These are phyloP conservation scores for Circinella minor DNA, from an alignment of 371 early-diverging fungal species.

Conservation along the genomic window DNA sequence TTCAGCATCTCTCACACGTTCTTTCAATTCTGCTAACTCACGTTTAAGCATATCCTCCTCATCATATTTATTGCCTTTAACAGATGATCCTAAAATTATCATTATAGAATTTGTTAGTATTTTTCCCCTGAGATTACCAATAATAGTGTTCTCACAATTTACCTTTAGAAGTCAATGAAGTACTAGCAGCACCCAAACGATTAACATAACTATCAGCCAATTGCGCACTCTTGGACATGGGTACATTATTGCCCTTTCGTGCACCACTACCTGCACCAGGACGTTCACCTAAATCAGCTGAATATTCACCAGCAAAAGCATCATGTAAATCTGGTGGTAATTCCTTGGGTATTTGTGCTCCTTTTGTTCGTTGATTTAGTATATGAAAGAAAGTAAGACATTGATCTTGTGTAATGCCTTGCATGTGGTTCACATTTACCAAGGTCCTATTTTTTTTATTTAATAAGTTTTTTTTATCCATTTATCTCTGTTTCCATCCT, in stretches of 20 bases:
- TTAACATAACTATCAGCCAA: slow-evolving; percentile 58
- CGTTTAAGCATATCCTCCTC: slow-evolving; percentile 54
- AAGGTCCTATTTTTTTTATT: slow-evolving; percentile 45
- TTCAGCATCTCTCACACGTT: slow-evolving; percentile 49
- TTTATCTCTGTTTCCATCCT: not conserved
- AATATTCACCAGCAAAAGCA: slow-evolving; percentile 60
- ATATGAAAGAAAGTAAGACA: slow-evolving; percentile 66
- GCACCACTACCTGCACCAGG: slow-evolving; percentile 55
- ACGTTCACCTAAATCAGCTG: slow-evolving; percentile 55
- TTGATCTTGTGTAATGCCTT: slow-evolving; percentile 67
- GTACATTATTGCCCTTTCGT: slow-evolving; percentile 48
- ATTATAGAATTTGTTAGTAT: not conserved
- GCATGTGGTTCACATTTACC: slow-evolving; percentile 67
- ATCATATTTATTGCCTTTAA: slow-evolving; percentile 41
- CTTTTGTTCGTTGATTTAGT: slow-evolving; percentile 60
- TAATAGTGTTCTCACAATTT: not conserved
- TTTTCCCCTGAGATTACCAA: not conserved
- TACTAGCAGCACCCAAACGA: slow-evolving; percentile 55
- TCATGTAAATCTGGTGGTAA: slow-evolving; percentile 55
- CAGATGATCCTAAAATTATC: slow-evolving; percentile 24
- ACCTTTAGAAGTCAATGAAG: slow-evolving; percentile 46
- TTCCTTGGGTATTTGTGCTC: slow-evolving; percentile 45
- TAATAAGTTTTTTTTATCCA: not conserved
- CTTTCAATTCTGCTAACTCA: slow-evolving; percentile 47
- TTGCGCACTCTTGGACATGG: slow-evolving; percentile 54